Evolutionary conservation across 257 asterid genomes (phyloP).

Genomic region (Solanum sejunctum): DNA sequence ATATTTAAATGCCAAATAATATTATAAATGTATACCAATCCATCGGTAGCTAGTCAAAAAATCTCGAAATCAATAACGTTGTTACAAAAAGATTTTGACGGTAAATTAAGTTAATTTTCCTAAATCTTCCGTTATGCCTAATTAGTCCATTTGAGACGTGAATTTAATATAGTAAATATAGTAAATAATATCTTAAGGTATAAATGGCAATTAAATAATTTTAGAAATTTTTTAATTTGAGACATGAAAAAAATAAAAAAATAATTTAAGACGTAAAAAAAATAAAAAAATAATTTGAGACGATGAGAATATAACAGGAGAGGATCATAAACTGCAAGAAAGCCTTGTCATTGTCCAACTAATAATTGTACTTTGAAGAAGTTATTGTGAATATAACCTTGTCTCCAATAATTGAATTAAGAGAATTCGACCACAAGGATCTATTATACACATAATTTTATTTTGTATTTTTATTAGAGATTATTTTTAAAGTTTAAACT

Average conservation of each 20-base stretch:
- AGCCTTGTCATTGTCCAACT: background rate
- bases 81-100: too few relatives aligned
- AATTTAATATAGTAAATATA: background rate
- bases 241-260: background rate
- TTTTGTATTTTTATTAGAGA: rapidly evolving
- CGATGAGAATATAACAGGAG: too few relatives aligned
- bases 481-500: too few relatives aligned
- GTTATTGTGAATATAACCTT: background rate
- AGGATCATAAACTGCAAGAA: background rate
- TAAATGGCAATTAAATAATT: too few relatives aligned
- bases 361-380: background rate
- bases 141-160: background rate
- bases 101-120: background rate
- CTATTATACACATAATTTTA: too few relatives aligned
- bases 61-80: too few relatives aligned
- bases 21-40: too few relatives aligned
- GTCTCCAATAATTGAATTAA: background rate
- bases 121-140: background rate
- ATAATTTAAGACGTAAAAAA: background rate
- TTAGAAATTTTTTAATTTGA: background rate
- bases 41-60: too few relatives aligned
- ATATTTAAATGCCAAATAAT: too few relatives aligned
- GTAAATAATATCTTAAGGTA: too few relatives aligned
- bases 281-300: background rate
- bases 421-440: too few relatives aligned